These are phyloP conservation scores for Pseudocercospora pini-densiflorae DNA, from an alignment of 2,329 filamentous ascomycete genomes.

Conservation along the genomic window DNA sequence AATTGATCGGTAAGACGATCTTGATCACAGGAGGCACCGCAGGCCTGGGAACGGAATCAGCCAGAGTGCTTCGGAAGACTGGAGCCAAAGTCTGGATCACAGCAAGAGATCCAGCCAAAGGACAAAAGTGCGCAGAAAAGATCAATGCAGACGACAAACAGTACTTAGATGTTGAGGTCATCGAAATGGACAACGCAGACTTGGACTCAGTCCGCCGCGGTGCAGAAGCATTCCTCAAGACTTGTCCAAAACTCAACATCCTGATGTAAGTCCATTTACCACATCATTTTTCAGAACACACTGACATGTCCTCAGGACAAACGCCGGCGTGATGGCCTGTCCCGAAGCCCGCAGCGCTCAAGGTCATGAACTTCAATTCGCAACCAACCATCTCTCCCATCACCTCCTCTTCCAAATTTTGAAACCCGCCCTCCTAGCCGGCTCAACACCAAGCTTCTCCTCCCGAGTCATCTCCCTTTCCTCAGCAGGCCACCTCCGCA, in stretches of 20 bases:
- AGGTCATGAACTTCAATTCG: constrained; percentile 55
- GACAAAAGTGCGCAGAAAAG: background rate
- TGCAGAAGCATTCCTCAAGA: constrained; percentile 27
- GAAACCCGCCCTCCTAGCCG: constrained; percentile 45
- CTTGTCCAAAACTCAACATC: background rate
- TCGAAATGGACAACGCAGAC: constrained; percentile 35
- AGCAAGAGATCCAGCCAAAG: constrained; percentile 8
- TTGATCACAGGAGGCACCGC: constrained; percentile 47
- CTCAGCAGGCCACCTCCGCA: constrained; percentile 48
- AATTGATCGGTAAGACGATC: constrained; percentile 41
- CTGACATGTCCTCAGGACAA: background rate
- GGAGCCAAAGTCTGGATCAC: constrained; percentile 6
- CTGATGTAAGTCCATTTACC: no score
- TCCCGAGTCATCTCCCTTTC: constrained; percentile 49
- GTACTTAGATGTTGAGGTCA: constrained; percentile 10
- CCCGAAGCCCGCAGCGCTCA: constrained; percentile 7
- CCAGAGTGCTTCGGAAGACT: constrained; percentile 42
- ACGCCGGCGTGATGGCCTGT: constrained; percentile 18
- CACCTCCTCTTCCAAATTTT: constrained; percentile 60
- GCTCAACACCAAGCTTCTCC: constrained; percentile 41
- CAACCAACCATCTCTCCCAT: constrained; percentile 57
- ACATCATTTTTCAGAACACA: no score
- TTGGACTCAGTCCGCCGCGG: constrained; percentile 36
- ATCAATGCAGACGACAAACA: background rate
- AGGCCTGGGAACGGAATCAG: constrained; percentile 50